Evolutionary conservation across 2,329 filamentous ascomycete species (phyloP), one percentile per base, ranked within the genome.

Genomic region (Cordyceps militaris): DNA sequence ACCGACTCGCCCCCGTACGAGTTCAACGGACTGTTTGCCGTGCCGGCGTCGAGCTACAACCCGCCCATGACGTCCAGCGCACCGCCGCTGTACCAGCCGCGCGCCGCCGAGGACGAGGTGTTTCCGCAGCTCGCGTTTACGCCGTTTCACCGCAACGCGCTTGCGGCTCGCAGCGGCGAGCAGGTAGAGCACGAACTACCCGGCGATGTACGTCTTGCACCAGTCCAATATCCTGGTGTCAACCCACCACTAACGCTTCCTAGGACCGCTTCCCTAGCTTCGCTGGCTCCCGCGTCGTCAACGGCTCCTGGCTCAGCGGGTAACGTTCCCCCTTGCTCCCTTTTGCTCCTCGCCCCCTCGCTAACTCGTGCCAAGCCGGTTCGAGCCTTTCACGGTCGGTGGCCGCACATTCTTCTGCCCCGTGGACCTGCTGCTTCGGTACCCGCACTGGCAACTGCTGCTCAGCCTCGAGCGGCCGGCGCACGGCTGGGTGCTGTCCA

Each of bases 331-430:
- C 30, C 16, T 11, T 44, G 6, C 23, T 1, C 23, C 14, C 32
- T 52, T 16, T 3, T n/a, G 2, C 21, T 1, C 34, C 13, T 24
- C 6, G 1, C 13, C 2, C 43, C 14, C 43, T 24, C 23, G 9
- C 30, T 46, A 53, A 53, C 42, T 36, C 3, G 3, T 21, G 2
- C 11, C 5, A 23, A 58, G 56, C 23, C 56, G 49, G 32, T 58
- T 58, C 34, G 56, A 58, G 40, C 48, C 26, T 30, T 58, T 58
- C 43, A 58, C 49, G 24, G 56, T 58, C 48, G 49, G 56, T 42
- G 49, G 42, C 32, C 56, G 56, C 30, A 58, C 56, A 11, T 58
- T 50, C 44, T 47, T 54, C 48, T 49, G 60, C 42, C 58, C 61
- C 9, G 30, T 53, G 11, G 34, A 46, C 7, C 54, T 64, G 26